Evolutionary conservation across 2,329 filamentous ascomycete species (phyloP).

Genomic region (Leptographium wingfieldii): DNA sequence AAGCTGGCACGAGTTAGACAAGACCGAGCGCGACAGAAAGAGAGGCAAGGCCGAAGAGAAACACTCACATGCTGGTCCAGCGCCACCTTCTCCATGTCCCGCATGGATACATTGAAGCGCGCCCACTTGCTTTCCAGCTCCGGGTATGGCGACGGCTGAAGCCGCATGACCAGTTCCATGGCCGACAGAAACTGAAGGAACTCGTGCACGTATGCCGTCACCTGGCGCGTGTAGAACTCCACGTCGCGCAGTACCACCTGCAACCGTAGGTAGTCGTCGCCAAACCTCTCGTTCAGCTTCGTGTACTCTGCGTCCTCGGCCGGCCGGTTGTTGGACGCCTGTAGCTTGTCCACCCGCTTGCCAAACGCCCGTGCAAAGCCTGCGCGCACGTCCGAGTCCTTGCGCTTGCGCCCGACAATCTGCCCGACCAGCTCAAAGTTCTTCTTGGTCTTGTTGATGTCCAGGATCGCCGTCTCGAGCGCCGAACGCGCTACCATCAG

Average conservation of each 20-base stretch:
- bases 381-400: conserved; percentile 77
- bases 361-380: conserved; percentile 82
- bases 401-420: conserved; percentile 73
- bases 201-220: conserved; percentile 65
- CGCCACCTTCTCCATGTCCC: conserved; percentile 71
- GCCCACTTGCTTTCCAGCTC: conserved; percentile 93
- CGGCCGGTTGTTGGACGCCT: conserved; percentile 47
- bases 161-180: conserved; percentile 69
- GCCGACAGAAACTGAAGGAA: conserved; percentile 70
- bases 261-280: conserved; percentile 81
- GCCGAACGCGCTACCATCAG: conserved; percentile 41
- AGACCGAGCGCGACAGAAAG: background rate
- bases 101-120: conserved; percentile 74
- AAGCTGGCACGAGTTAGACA: conserved; percentile 27
- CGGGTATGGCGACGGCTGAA: conserved; percentile 58
- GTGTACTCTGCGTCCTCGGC: conserved; percentile 75
- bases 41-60: background rate
- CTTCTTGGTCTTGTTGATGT: conserved; percentile 93
- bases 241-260: conserved; percentile 89
- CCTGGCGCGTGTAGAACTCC: conserved; percentile 80
- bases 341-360: conserved; percentile 72
- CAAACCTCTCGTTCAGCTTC: conserved; percentile 72
- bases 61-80: conserved; percentile 45
- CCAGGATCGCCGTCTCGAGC: conserved; percentile 56
- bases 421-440: conserved; percentile 86